Base-by-base conservation (phyloP, 2,329 filamentous ascomycete genomes). In the Penicillium sp. region DNA sequence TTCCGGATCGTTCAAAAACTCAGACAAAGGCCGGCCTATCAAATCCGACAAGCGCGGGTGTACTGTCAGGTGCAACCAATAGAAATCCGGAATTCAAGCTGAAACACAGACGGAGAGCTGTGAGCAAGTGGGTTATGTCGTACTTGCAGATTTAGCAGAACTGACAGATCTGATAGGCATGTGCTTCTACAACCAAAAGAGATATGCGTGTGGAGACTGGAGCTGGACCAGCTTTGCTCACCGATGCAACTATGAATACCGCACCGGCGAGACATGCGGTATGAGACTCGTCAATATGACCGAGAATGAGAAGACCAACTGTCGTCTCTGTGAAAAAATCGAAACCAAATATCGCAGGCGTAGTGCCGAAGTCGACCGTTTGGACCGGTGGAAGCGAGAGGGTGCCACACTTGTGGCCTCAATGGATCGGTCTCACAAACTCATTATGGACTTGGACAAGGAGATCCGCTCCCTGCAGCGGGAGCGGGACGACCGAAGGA, bases 131-230 rank as follows among this genome's bases (percentile, higher is more conserved):
- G 65, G 72, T 74, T 69, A 66, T 60, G 65, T 65, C 58, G 48
- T 48, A 60, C 57, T 51, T 62, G 62, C 55, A 58, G 49, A 61
- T 51, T 43, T 53, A 60, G 39, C 46, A 58, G 60, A 55, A 62
- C 70, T 76, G 62, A 76, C 65, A 46, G 59, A 64, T 65, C 52
- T 64, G 59, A 69, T 68, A 78, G 82, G 72, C 67, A 96, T 97
- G 93, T 97, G 93, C 81, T 97, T 94, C 82, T 97, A 92, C 81
- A 92, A 97, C 70, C 89, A 93, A 77, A 91, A 88, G 75, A 84
- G 86, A 67, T 96, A 90, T 84, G 76, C 76, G 57, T 97, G 93
- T 79, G 89, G 90, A 70, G 93, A 91, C 82, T 96, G 89, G 88
- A 91, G 92, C 76, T 97, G 92, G 92, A 90, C 91, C 65, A 89